Evolutionary conservation across 2,329 filamentous ascomycete genomes (phyloP).

Genomic region (Ascochyta koolunga): DNA sequence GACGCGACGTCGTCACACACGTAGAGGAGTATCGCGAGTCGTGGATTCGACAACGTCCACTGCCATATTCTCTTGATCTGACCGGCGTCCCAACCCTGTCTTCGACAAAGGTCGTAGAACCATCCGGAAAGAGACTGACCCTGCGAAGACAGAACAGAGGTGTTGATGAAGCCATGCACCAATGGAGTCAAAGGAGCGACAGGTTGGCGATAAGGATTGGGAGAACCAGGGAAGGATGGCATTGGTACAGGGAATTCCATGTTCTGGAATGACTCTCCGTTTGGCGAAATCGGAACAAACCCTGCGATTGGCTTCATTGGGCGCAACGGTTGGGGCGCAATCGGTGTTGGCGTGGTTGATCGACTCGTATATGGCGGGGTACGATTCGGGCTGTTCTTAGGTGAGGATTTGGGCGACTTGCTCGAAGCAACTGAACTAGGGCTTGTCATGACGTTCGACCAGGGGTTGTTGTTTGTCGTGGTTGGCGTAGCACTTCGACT

Average conservation of each 20-base stretch:
- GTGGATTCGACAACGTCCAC: constrained; percentile 49
- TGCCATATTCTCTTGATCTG: constrained; percentile 47
- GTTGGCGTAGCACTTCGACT: constrained; percentile 47
- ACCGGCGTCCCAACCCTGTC: constrained; percentile 44
- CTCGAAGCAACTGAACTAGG: constrained; percentile 38
- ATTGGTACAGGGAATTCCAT: constrained; percentile 38
- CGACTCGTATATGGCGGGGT: constrained; percentile 49
- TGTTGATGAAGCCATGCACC: constrained; percentile 47
- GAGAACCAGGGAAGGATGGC: constrained; percentile 34
- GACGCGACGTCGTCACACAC: constrained; percentile 49
- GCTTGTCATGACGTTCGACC: constrained; percentile 45
- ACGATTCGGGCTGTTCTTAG: constrained; percentile 43
- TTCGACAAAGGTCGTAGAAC: constrained; percentile 45
- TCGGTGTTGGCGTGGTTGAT: constrained; percentile 44
- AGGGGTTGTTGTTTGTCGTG: constrained; percentile 47
- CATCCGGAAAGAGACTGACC: constrained; percentile 46
- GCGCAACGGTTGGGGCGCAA: constrained; percentile 46
- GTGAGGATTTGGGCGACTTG: constrained; percentile 41
- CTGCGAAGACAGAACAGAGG: constrained; percentile 43
- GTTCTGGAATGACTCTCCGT: constrained; percentile 38
- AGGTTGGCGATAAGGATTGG: constrained; percentile 46
- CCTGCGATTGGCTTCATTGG: constrained; percentile 41
- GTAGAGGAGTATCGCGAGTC: constrained; percentile 46
- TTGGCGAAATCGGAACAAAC: constrained; percentile 44
- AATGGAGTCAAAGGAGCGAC: constrained; percentile 35